Conservation (phyloP, 208 protist species). For the Acanthamoeba healyi region DNA sequence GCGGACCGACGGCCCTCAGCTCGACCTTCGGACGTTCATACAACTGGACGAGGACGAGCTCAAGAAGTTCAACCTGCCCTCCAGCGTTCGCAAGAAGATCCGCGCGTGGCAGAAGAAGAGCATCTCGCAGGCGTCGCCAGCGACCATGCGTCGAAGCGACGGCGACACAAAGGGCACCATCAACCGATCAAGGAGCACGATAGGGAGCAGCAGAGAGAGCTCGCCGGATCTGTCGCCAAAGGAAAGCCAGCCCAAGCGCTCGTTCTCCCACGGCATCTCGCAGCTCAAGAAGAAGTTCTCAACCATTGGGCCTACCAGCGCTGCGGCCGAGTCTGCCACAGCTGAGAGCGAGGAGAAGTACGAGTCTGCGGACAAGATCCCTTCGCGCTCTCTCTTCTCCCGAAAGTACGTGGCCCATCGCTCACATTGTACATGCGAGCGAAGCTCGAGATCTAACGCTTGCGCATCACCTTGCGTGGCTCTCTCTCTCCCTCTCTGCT, state of each 20-base stretch:
- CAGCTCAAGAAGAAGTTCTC: slow-evolving; percentile 43
- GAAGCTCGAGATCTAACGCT: too few relatives aligned
- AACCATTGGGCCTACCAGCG: not conserved
- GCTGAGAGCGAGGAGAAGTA: not conserved
- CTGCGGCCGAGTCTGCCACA: not conserved
- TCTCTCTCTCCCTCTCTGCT: too few relatives aligned
- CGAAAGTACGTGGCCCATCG: too few relatives aligned
- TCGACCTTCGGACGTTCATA: not conserved
- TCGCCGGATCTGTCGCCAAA: not conserved
- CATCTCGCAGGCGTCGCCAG: not conserved
- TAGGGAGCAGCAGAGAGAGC: not conserved
- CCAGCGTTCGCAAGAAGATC: not conserved
- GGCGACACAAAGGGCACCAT: not conserved
- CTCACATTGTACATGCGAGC: too few relatives aligned
- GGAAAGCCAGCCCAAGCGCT: not conserved
- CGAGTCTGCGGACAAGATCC: not conserved
- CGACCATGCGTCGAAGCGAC: not conserved
- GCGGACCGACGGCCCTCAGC: not conserved
- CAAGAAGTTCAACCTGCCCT: not conserved
- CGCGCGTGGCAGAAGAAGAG: not conserved
- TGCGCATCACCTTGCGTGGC: too few relatives aligned
- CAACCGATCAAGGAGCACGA: not conserved
- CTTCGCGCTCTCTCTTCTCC: too few relatives aligned
- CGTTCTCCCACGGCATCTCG: not conserved
- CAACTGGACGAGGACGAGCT: slow-evolving; percentile 6